Percentiles rank a stretch among this genome's conserved stretches.
These are phyloP conservation scores for Geranium brycei DNA, from an alignment of 345 rosid species.

Conservation along the genomic window DNA sequence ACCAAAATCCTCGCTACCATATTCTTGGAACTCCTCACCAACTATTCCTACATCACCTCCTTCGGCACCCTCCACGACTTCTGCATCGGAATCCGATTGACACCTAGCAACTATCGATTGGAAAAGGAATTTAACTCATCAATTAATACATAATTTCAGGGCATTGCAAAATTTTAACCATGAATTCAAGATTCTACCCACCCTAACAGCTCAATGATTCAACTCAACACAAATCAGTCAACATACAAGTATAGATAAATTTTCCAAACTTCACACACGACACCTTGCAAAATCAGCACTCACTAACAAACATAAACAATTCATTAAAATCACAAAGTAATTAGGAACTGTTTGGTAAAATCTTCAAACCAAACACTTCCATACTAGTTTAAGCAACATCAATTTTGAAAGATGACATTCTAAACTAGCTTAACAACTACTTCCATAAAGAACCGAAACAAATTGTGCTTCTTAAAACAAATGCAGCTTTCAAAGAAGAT, in stretches of 20 bases:
- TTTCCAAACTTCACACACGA: background rate
- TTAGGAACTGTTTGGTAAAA: background rate
- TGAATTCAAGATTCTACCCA: background rate
- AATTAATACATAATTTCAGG: background rate
- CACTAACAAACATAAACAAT: background rate
- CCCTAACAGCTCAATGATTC: too few species aligned
- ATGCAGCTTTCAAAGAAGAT: too few species aligned
- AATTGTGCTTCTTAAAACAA: too few species aligned
- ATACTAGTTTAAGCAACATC: background rate
- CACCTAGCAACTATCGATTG: slow-evolving; percentile 45
- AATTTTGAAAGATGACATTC: background rate
- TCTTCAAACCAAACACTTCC: background rate
- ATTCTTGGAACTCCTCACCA: slow-evolving; percentile 49
- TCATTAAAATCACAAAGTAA: background rate
- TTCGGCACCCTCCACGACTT: slow-evolving; percentile 32
- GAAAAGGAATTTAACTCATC: slow-evolving; percentile 4
- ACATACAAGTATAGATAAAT: too few species aligned
- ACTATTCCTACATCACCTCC: slow-evolving; percentile 53
- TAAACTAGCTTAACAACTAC: background rate
- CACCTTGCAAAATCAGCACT: background rate
- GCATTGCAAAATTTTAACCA: background rate
- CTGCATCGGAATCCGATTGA: slow-evolving; percentile 48
- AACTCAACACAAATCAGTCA: too few species aligned
- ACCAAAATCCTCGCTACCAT: slow-evolving; percentile 29
- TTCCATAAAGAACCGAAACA: background rate